These are phyloP conservation scores for Calonectria pteridis DNA, from an alignment of 2,329 filamentous ascomycete genomes.

Conservation along the genomic window DNA sequence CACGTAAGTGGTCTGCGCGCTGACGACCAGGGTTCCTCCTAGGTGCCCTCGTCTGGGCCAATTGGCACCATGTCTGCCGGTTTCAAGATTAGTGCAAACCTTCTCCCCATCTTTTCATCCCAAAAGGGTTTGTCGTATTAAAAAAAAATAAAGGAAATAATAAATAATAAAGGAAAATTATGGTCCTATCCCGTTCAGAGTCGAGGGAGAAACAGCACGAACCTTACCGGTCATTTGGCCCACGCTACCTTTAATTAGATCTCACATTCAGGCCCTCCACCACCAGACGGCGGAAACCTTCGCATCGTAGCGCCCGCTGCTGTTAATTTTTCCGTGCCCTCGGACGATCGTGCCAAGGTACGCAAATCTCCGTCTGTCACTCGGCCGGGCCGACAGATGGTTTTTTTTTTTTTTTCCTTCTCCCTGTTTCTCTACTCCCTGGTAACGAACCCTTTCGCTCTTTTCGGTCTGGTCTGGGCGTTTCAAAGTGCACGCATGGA, in stretches of 20 bases:
- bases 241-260: conserved; percentile 6
- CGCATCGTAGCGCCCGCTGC: conserved; percentile 7
- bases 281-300: not conserved
- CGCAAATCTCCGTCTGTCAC: conserved; percentile 1
- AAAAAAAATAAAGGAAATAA: not conserved
- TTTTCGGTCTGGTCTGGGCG: not conserved
- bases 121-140: conserved; percentile 1
- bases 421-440: not conserved
- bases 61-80: not conserved
- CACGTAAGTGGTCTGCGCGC: not conserved
- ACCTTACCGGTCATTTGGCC: conserved; percentile 5
- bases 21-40: not conserved
- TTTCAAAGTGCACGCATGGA: not conserved
- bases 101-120: conserved; percentile 6
- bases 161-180: not conserved
- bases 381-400: not conserved
- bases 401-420: not conserved
- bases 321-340: not conserved
- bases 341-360: not conserved
- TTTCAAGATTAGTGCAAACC: conserved; percentile 9
- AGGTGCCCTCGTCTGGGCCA: not conserved
- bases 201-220: not conserved
- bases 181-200: not conserved
- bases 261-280: not conserved
- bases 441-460: not conserved